Evolutionary conservation across 805 yeast species (phyloP), one percentile per base, ranked within the genome.

Genomic region (Wickerhamiella dianesei): DNA sequence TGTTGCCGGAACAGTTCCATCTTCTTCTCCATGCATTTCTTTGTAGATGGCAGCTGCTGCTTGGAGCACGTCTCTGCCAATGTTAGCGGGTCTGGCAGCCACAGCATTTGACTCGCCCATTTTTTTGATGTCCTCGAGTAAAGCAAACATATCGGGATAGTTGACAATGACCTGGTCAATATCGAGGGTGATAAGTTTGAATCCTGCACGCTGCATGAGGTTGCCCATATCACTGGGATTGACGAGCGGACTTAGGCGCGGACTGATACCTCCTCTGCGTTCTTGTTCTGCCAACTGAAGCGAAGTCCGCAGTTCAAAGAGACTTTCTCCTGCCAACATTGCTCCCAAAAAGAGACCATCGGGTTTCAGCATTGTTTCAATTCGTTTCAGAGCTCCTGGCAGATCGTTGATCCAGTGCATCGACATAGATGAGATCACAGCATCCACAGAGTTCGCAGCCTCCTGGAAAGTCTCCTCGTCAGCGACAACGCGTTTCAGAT

Each of bases 41-140:
- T 70, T 70, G 61, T 85, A 85, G 35, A 85, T 82, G 21, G 83
- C 80, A 50, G 80, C 80, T 0, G 89, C 79, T 0, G 92, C 85
- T n/a, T 79, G 62, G 19, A 84, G 62, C 16, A 82, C 70, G 57
- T 82, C 92, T 50, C 79, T 69, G 4, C 79, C 70, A 29, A 84
- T 59, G 2, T 60, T 56, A 4, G 62, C 53, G 14, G 65, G 67
- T 6, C 70, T 55, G 17, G 59, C 53, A 20, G 55, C 55, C 21
- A 77, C 74, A 2, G 92, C 79, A 59, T 83, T 85, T 48, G 79
- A 79, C 61, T 85, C 95, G 3, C 95, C 95, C 94, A 84, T 84
- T 19, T 74, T 64, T 58, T 81, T 84, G 37, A 85, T 62, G 53
- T 85, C 94, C 45, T 73, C 75, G 66, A 84, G 70, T 37, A 85